Evolutionary conservation across 257 asterid species (phyloP), one percentile per base, ranked within the genome.

Genomic region (Lycium ferocissimum): DNA sequence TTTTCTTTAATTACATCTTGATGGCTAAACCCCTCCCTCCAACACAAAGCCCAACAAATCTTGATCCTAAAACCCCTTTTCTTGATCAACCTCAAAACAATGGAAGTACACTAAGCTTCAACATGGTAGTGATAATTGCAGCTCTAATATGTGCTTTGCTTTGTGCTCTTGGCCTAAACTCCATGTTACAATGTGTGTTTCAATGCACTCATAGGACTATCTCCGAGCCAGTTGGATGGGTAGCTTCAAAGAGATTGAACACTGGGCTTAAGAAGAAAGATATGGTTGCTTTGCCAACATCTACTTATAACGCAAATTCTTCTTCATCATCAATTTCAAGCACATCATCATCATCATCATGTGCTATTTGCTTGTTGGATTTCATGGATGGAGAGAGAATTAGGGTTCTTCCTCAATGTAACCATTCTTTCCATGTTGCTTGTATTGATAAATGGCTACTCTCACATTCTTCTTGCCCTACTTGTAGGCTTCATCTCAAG

Each of bases 381-480:
- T 89, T 86, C 85, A 61, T 49, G 7, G 86, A 83, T 67, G 90
- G 89, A 0, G 87, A 89, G 43, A 35, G 20, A 71, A 33, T 87
- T 17, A 80, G 72, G 82, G n/a, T 87, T 76, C 87, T 87, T 20
- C 89, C 90, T 6, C 63, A 84, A 40, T 89, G 91, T 82, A 85
- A 22, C 54, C 91, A 89, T 76, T 63, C 69, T 2, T 89, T 89
- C 62, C 91, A 89, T 81, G 89, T 89, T 35, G 84, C 17, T 59
- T 85, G 86, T 81, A 38, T 87, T 56, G 88, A 89, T 75, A 61
- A 70, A 72, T 89, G 90, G 89, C 47, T 89, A 72, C 65, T 72
- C 33, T 85, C 88, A 49, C 88, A 85, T 82, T 87, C 90, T 15
- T 87, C 90, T 3, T 89, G 91, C 13, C 91, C 90, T 47, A 85